These are phyloP conservation scores for Pseudogymnoascus sp. DNA, from an alignment of 2,329 filamentous ascomycete genomes.

Conservation along the genomic window DNA sequence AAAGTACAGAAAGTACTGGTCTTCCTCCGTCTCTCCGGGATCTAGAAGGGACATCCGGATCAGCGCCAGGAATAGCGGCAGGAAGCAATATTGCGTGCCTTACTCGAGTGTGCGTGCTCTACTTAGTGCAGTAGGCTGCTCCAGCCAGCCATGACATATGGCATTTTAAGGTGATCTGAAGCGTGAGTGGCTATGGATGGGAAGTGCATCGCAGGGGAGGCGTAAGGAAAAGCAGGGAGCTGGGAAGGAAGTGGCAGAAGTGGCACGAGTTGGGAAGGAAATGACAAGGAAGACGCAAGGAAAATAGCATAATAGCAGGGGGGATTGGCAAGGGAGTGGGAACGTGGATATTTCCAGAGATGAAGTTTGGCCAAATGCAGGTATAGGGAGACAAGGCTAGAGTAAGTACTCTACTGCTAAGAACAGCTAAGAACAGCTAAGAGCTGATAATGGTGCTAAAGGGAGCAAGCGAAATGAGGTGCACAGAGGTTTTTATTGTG, in stretches of 20 bases:
- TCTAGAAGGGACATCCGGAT: background rate
- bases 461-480: slow-evolving; percentile 3
- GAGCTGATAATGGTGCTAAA: background rate
- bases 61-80: background rate
- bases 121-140: background rate
- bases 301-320: background rate
- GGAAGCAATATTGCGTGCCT: slow-evolving; percentile 3
- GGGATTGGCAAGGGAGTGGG: background rate
- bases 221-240: background rate
- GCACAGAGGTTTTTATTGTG: background rate
- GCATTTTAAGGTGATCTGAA: background rate
- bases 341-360: background rate
- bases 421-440: background rate
- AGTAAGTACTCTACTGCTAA: background rate
- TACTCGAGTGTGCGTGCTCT: background rate
- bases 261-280: background rate
- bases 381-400: background rate
- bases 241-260: background rate
- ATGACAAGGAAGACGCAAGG: background rate
- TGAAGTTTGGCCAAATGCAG: background rate
- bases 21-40: background rate
- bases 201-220: background rate
- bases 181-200: background rate
- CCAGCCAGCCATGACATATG: background rate
- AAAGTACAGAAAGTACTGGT: background rate